Percentiles rank a stretch among this genome's conserved stretches.
phyloP scores from a whole-genome alignment of 176 grass and related monocot genomes.

The Paspalum vaginatum region DNA sequence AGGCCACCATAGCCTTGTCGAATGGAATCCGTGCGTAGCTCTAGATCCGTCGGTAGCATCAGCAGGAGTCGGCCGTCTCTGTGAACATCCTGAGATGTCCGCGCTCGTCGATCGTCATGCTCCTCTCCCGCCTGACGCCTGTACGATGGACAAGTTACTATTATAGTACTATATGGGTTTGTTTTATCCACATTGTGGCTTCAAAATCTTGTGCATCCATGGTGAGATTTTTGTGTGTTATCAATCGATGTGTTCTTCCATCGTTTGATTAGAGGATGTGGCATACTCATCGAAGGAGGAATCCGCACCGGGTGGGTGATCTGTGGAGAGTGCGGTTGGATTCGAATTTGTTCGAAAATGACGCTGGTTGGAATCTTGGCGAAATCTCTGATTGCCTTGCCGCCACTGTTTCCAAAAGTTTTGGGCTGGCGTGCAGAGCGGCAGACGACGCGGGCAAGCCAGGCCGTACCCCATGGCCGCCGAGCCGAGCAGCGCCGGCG shows the following conservation, averaged over 20 bases:
- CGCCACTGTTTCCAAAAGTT: not conserved
- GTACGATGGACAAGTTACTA: not conserved
- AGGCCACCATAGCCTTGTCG: not conserved
- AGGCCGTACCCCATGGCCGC: too few relatives aligned
- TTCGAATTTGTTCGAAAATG: not conserved
- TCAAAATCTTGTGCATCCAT: too few relatives aligned
- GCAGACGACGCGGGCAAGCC: too few relatives aligned
- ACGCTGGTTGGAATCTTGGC: not conserved
- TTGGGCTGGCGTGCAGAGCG: too few relatives aligned
- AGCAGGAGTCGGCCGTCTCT: not conserved
- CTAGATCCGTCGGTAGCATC: not conserved
- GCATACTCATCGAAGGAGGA: too few relatives aligned
- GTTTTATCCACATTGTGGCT: too few relatives aligned
- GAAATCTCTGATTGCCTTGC: not conserved
- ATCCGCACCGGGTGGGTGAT: too few relatives aligned
- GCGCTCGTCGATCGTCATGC: not conserved
- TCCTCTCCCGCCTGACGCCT: not conserved
- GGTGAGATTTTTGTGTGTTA: too few relatives aligned
- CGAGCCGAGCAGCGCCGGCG: too few relatives aligned
- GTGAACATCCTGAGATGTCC: not conserved
- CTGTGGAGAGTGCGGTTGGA: not conserved
- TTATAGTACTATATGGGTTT: not conserved
- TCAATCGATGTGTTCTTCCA: too few relatives aligned
- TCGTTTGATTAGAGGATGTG: too few relatives aligned
- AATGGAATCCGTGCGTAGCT: not conserved